Percentiles rank a stretch among this genome's conserved stretches.
Evolutionary conservation across 2,329 filamentous ascomycete species (phyloP).

Genomic region (Hypoxylon sp.): DNA sequence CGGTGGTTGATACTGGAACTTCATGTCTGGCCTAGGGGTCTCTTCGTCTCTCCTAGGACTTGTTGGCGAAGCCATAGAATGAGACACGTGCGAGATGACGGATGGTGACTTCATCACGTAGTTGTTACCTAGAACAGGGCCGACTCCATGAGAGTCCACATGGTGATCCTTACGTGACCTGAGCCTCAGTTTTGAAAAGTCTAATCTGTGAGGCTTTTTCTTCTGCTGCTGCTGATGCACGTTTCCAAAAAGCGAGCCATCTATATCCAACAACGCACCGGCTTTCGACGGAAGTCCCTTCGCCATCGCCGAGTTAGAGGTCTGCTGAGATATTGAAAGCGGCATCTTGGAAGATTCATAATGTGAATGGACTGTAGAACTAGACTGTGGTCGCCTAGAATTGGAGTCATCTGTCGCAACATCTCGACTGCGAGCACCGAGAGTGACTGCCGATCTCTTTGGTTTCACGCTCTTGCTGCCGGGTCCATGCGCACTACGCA

Average conservation of each 20-base stretch:
- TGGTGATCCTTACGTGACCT: slow-evolving; percentile 47
- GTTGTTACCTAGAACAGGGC: slow-evolving; percentile 49
- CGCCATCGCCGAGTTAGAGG: slow-evolving; percentile 66
- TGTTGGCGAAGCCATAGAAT: slow-evolving; percentile 28
- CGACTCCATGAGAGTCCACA: slow-evolving; percentile 37
- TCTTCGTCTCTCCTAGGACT: slow-evolving; percentile 14
- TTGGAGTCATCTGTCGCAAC: slow-evolving; percentile 54
- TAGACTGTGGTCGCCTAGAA: slow-evolving; percentile 59
- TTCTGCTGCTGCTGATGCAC: slow-evolving; percentile 51
- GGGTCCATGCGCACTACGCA: slow-evolving; percentile 38
- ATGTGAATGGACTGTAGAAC: slow-evolving; percentile 64
- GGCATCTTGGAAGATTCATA: slow-evolving; percentile 66
- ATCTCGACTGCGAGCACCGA: slow-evolving; percentile 42
- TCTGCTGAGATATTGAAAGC: slow-evolving; percentile 66
- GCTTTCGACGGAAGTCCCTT: slow-evolving; percentile 62
- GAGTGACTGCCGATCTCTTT: slow-evolving; percentile 41
- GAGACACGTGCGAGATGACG: slow-evolving; percentile 52
- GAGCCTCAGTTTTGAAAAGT: slow-evolving; percentile 56
- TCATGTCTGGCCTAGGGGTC: slow-evolving; percentile 29
- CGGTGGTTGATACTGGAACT: slow-evolving; percentile 39
- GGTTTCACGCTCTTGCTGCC: slow-evolving; percentile 32
- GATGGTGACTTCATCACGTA: slow-evolving; percentile 55
- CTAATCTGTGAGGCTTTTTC: slow-evolving; percentile 59
- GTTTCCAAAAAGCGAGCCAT: slow-evolving; percentile 45
- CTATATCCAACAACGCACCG: slow-evolving; percentile 57